Conservation (phyloP, 768 basidiomycete genomes). For the Coprinopsis cinerea region DNA sequence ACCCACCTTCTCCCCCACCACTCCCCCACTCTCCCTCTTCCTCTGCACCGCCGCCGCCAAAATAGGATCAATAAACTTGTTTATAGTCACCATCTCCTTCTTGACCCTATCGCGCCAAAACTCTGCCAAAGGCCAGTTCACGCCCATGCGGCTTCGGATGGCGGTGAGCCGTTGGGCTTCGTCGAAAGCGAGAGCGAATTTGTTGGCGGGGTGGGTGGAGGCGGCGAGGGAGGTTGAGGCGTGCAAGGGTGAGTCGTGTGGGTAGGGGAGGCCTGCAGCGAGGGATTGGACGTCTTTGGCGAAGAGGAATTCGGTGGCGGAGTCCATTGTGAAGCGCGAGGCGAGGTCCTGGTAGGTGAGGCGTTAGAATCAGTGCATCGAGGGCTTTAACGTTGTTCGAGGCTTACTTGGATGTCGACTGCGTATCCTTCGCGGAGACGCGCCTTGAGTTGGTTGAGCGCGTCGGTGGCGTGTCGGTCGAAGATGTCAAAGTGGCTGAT, state of each 20-base stretch:
- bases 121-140: constrained; percentile 39
- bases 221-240: constrained; percentile 20
- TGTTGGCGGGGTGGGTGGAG: constrained; percentile 12
- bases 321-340: constrained; percentile 54
- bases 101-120: constrained; percentile 37
- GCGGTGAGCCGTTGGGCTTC: constrained; percentile 29
- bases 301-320: constrained; percentile 58
- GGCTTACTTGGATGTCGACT: constrained; percentile 49
- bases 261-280: constrained; percentile 43
- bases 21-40: constrained; percentile 21
- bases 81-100: constrained; percentile 33
- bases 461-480: constrained; percentile 42
- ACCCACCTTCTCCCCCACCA: constrained; percentile 2
- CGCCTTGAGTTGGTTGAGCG: constrained; percentile 35
- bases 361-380: neutral
- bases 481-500: constrained; percentile 53
- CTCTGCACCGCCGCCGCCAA: constrained; percentile 31
- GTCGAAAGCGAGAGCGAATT: constrained; percentile 34
- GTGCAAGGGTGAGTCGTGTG: constrained; percentile 16
- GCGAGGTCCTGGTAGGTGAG: constrained; percentile 29
- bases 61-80: constrained; percentile 44
- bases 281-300: constrained; percentile 46
- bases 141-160: constrained; percentile 29
- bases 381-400: too few relatives aligned
- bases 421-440: constrained; percentile 42